Conservation (phyloP, 2,329 filamentous ascomycete species). For the Fusarium transvaalense region DNA sequence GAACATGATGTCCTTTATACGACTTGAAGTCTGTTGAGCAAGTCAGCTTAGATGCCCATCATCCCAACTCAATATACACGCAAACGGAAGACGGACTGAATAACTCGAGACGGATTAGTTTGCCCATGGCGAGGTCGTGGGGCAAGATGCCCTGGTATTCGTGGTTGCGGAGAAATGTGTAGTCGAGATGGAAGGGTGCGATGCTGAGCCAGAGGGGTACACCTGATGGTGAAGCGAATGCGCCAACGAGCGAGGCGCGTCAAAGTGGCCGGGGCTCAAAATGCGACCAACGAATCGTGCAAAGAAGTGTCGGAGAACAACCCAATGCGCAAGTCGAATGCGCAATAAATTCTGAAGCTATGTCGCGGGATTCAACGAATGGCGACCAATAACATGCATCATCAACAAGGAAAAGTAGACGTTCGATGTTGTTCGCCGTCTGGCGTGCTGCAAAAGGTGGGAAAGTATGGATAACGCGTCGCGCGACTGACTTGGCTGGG, state of each 20-base stretch:
- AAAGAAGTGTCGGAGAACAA: conserved; percentile 6
- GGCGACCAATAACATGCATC: conserved; percentile 24
- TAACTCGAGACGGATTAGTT: conserved; percentile 93
- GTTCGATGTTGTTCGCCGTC: conserved; percentile 12
- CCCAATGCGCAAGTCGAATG: conserved; percentile 5
- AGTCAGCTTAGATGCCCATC: conserved; percentile 31
- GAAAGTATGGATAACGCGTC: conserved; percentile 45
- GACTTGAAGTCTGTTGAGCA: conserved; percentile 89
- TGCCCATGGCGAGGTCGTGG: conserved; percentile 78
- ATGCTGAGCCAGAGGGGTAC: conserved; percentile 34
- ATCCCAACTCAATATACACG: conserved; percentile 3
- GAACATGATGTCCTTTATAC: conserved; percentile 94
- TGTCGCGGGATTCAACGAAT: conserved; percentile 13
- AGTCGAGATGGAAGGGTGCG: conserved; percentile 15
- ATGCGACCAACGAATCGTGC: conserved; percentile 40
- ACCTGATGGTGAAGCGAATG: conserved; percentile 40
- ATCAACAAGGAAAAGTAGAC: conserved; percentile 13
- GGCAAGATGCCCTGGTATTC: conserved; percentile 33
- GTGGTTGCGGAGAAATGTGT: conserved; percentile 9
- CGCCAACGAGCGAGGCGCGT: conserved; percentile 41
- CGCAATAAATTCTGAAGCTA: conserved; percentile 15
- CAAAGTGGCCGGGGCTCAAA: conserved; percentile 37
- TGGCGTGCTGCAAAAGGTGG: conserved; percentile 36
- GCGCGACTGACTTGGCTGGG: conserved; percentile 37
- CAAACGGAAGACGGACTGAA: conserved; percentile 74